A percentile compares a stretch with the other conserved stretches of the same genome.
Conservation (phyloP, 306 rosid genomes). For the Malus orientalis region DNA sequence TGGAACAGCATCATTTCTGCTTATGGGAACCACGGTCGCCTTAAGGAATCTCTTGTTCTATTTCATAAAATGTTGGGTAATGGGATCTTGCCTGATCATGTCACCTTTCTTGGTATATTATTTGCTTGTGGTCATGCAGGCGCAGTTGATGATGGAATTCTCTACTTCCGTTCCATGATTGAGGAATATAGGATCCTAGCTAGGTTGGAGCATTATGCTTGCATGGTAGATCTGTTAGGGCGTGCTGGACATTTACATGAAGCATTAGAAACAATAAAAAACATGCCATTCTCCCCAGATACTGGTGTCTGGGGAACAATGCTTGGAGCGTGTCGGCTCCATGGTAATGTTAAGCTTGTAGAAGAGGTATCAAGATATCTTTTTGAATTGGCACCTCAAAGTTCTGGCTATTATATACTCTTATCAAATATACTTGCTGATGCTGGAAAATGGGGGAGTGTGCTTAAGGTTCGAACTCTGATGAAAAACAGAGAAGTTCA, state of each 20-base stretch:
- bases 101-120: conserved; percentile 69
- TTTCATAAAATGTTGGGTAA: conserved; percentile 53
- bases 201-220: conserved; percentile 71
- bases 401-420: conserved; percentile 71
- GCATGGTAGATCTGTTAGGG: conserved; percentile 71
- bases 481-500: conserved; percentile 73
- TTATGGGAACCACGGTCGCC: conserved; percentile 63
- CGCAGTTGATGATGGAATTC: conserved; percentile 48
- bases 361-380: conserved; percentile 53
- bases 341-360: conserved; percentile 70
- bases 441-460: conserved; percentile 66
- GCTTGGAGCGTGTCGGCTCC: conserved; percentile 78
- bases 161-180: conserved; percentile 55
- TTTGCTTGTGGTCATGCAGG: conserved; percentile 87
- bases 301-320: conserved; percentile 88
- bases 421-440: conserved; percentile 67
- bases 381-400: conserved; percentile 57
- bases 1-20: conserved; percentile 80
- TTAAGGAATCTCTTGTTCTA: conserved; percentile 43
- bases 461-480: conserved; percentile 48
- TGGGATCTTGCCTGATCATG: conserved; percentile 60
- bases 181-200: conserved; percentile 49
- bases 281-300: conserved; percentile 71
- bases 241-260: conserved; percentile 60
- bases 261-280: conserved; percentile 59